These are phyloP conservation scores for Kappamyces sp. DNA, from an alignment of 192 early-diverging fungal genomes.

Conservation along the genomic window DNA sequence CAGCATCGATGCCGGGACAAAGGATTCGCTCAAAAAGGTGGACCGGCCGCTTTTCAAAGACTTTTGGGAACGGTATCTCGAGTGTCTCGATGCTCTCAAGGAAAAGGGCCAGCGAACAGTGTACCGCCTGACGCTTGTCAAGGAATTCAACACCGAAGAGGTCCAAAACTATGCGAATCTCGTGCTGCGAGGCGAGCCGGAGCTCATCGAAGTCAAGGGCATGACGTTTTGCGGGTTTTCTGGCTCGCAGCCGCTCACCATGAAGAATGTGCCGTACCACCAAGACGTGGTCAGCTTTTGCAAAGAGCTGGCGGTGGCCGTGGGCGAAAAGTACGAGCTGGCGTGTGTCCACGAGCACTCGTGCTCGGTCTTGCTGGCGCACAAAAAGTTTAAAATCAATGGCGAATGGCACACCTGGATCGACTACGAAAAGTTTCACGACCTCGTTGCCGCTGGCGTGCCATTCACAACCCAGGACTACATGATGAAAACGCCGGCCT, in stretches of 20 bases:
- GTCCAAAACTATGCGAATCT: slow-evolving; percentile 61
- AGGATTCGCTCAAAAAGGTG: slow-evolving; percentile 67
- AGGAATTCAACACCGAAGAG: slow-evolving; percentile 64
- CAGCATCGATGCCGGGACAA: slow-evolving; percentile 68
- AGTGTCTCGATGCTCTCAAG: slow-evolving; percentile 53
- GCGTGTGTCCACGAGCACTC: slow-evolving; percentile 66
- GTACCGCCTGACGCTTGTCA: slow-evolving; percentile 66
- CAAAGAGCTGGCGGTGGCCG: slow-evolving; percentile 41
- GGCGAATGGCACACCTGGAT: slow-evolving; percentile 69
- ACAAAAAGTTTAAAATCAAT: slow-evolving; percentile 58
- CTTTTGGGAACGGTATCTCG: slow-evolving; percentile 71
- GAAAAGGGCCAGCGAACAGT: slow-evolving; percentile 69
- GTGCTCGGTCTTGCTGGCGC: slow-evolving; percentile 61
- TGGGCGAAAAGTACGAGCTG: slow-evolving; percentile 61
- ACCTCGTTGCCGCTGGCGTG: slow-evolving; percentile 31
- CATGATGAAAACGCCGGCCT: slow-evolving; percentile 59
- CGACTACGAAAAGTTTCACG: slow-evolving; percentile 65
- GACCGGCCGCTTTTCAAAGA: slow-evolving; percentile 70
- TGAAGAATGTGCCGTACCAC: slow-evolving; percentile 69
- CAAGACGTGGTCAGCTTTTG: slow-evolving; percentile 64
- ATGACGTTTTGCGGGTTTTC: slow-evolving; percentile 71
- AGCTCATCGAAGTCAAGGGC: slow-evolving; percentile 72
- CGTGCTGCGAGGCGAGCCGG: slow-evolving; percentile 56
- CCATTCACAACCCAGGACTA: slow-evolving; percentile 60
- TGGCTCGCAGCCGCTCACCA: slow-evolving; percentile 57